Base-by-base conservation (phyloP, 345 rosid genomes). In the Ceriops zippeliana region DNA sequence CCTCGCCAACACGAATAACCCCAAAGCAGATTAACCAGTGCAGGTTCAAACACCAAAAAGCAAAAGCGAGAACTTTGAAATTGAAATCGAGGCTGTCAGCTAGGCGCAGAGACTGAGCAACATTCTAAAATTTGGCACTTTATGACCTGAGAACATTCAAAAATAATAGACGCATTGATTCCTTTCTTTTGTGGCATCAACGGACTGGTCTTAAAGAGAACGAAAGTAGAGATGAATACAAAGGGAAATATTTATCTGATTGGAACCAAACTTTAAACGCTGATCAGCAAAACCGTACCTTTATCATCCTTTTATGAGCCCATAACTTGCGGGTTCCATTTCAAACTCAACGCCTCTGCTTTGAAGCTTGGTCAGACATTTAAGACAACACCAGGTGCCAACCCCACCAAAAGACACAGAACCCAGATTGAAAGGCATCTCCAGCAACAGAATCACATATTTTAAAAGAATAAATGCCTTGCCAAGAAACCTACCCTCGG, bases 251-350 rank as follows among this genome's bases (percentile, higher is more conserved):
- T 20, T 37, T 37, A 38, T 71, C 34, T 52, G 74, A 69, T 51
- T 51, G 73, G 76, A 72, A 75, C 66, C 75, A 72, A 76, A 65
- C 81, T 65, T 79, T 83, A 63, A 61, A 77, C 63, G 65, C 73
- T 69, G 72, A 83, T 79, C 82, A 84, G 78, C 76, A 72, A 73
- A 60, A 70, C 70, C 72, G 64, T 66, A 67, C 75, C 82, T 75
- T 82, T 77, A 75, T 61, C 79, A 63, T 71, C 63, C 73, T 58
- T 63, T 72, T 78, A 69, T 62, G 62, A 72, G 58, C 76, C 79
- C 84, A 72, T 77, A 70, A 70, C 65, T 58, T 63, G 72, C 66
- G 72, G 59, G 52, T 70, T 73, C 35, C 76, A 70, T 76, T 76
- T 78, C 76, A 70, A 68, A 75, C 73, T 73, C 69, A 72, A 74